phyloP scores from a whole-genome alignment of 495 filamentous ascomycete genomes.

The Aspergillus cavernicola region DNA sequence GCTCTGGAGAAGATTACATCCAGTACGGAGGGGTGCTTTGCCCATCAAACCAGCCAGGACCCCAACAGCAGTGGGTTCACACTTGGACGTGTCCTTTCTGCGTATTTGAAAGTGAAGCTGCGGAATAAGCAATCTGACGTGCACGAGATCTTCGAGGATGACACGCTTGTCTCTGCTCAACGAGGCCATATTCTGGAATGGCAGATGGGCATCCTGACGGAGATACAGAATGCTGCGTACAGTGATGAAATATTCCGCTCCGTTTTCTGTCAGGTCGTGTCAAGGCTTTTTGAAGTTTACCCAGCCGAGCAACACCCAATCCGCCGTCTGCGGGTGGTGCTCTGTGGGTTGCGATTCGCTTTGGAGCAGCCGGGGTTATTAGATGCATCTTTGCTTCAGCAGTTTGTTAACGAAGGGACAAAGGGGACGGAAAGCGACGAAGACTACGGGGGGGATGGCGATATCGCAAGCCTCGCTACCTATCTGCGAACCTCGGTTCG shows the following conservation, averaged over 20 bases:
- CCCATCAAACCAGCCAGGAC: constrained; percentile 27
- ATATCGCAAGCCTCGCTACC: constrained; percentile 46
- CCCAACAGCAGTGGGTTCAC: constrained; percentile 37
- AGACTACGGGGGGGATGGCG: constrained; percentile 48
- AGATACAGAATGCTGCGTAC: constrained; percentile 25
- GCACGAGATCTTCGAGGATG: constrained; percentile 40
- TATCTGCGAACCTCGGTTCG: constrained; percentile 57
- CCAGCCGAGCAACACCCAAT: constrained; percentile 34
- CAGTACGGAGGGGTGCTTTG: constrained; percentile 24
- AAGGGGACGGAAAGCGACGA: constrained; percentile 26
- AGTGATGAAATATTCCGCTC: constrained; percentile 32
- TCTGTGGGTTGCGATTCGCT: constrained; percentile 38
- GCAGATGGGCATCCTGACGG: constrained; percentile 45
- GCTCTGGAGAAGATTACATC: constrained; percentile 31
- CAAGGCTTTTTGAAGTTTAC: constrained; percentile 42
- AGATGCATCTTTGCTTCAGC: constrained; percentile 25
- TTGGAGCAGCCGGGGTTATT: constrained; percentile 35
- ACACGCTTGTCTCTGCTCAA: constrained; percentile 27
- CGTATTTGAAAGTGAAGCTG: constrained; percentile 43
- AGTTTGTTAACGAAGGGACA: constrained; percentile 35
- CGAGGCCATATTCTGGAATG: constrained; percentile 54
- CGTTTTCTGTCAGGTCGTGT: constrained; percentile 28
- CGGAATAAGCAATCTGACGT: constrained; percentile 27
- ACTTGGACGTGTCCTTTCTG: constrained; percentile 46
- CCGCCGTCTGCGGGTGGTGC: constrained; percentile 43